These are phyloP conservation scores for Epichloe coenophiala DNA, from an alignment of 2,329 filamentous ascomycete species.

Conservation along the genomic window DNA sequence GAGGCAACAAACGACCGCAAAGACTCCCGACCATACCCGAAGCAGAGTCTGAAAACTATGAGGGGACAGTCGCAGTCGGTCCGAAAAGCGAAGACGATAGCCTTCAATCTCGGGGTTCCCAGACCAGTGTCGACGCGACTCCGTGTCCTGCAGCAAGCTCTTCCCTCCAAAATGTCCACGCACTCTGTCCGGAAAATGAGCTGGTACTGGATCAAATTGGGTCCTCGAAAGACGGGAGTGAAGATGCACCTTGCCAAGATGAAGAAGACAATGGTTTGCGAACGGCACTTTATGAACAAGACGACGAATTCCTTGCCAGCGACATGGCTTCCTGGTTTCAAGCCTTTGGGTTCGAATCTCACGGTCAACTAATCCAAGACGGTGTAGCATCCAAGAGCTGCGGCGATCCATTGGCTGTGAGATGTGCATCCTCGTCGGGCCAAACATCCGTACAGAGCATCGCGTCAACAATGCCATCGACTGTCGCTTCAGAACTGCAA, in stretches of 20 bases:
- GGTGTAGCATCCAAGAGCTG: slow-evolving; percentile 2
- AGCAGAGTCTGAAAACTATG: background rate
- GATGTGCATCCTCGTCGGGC: slow-evolving; percentile 8
- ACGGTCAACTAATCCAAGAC: slow-evolving; percentile 25
- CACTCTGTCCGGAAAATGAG: background rate
- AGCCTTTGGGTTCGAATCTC: slow-evolving; percentile 32
- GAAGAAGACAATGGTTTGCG: background rate
- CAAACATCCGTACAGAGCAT: slow-evolving; percentile 7
- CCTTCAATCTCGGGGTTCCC: background rate
- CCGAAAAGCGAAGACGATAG: background rate
- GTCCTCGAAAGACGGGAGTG: background rate
- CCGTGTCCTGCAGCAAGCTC: background rate
- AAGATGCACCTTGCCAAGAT: background rate
- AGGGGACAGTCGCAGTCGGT: background rate
- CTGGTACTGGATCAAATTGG: background rate
- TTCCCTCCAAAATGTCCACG: background rate
- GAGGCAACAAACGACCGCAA: slow-evolving; percentile 27
- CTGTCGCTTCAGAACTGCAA: slow-evolving; percentile 19
- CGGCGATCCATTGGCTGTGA: background rate
- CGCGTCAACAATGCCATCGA: slow-evolving; percentile 15
- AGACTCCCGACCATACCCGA: slow-evolving; percentile 10
- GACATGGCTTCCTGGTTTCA: slow-evolving; percentile 39
- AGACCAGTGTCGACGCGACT: background rate
- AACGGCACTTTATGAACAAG: slow-evolving; percentile 26
- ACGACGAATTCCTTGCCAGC: slow-evolving; percentile 22